Percentiles rank a stretch among this genome's conserved stretches.
These are phyloP conservation scores for Coemansia reversa DNA, from an alignment of 192 early-diverging fungal genomes.

Conservation along the genomic window DNA sequence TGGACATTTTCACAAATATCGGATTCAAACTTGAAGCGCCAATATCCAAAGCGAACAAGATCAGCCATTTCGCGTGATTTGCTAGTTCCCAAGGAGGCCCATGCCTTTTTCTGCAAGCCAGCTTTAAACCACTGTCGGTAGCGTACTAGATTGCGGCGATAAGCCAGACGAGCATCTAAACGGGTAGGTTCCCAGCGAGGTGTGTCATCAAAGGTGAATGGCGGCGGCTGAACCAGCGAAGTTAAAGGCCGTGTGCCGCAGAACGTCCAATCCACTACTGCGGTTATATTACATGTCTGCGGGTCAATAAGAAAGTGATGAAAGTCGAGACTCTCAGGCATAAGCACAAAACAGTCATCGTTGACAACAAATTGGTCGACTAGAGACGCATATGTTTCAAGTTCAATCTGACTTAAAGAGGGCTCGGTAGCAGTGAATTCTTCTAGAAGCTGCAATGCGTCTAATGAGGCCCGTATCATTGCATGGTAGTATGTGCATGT, in stretches of 20 bases:
- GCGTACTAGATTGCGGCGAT: slow-evolving; percentile 43
- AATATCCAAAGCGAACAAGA: slow-evolving; percentile 36
- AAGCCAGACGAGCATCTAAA: slow-evolving; percentile 18
- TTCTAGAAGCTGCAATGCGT: slow-evolving; percentile 16
- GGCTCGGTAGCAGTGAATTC: too few relatives aligned
- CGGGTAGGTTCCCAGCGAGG: slow-evolving; percentile 41
- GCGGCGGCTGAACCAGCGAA: slow-evolving; percentile 36
- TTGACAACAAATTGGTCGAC: slow-evolving; percentile 9
- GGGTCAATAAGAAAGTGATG: slow-evolving; percentile 32
- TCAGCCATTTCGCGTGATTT: slow-evolving; percentile 17
- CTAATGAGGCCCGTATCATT: slow-evolving; percentile 28
- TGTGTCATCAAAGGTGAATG: slow-evolving; percentile 47
- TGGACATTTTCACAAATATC: slow-evolving; percentile 30
- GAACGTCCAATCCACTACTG: slow-evolving; percentile 44
- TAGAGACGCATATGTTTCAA: slow-evolving; percentile 11
- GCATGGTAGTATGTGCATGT: slow-evolving; percentile 20
- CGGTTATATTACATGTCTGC: slow-evolving; percentile 12
- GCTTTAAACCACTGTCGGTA: slow-evolving; percentile 43
- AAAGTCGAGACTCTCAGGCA: slow-evolving; percentile 39
- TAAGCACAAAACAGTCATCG: slow-evolving; percentile 27
- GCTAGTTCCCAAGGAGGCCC: slow-evolving; percentile 21
- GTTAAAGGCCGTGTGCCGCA: slow-evolving; percentile 23
- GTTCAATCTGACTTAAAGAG: slow-evolving; percentile 27
- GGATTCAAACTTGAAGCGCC: slow-evolving; percentile 44
- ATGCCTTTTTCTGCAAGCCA: slow-evolving; percentile 31